Evolutionary conservation across 2,329 filamentous ascomycete genomes (phyloP).

Genomic region (Rhexocercosporidium sp.): DNA sequence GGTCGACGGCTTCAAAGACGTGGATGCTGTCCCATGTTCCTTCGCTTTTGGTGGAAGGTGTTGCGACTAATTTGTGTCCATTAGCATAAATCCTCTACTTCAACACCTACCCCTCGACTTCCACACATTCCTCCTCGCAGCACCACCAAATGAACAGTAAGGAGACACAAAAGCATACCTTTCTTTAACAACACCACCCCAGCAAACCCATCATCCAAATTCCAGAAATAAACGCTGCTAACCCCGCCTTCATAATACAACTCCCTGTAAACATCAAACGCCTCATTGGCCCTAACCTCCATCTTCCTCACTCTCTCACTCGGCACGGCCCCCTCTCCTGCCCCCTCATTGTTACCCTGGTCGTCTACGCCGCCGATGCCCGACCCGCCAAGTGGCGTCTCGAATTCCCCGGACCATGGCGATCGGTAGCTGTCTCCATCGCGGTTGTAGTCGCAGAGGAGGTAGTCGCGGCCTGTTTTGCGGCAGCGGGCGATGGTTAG

Average conservation of each 20-base stretch:
- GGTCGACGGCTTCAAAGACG: constrained; percentile 95
- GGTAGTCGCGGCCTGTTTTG: constrained; percentile 90
- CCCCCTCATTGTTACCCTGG: constrained; percentile 58
- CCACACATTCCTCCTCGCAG: not conserved
- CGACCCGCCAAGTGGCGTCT: constrained; percentile 78
- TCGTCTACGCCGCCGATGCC: constrained; percentile 58
- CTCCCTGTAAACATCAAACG: constrained; percentile 95
- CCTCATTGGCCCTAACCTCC: constrained; percentile 93
- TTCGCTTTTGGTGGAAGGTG: constrained; percentile 67
- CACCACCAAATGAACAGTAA: not conserved
- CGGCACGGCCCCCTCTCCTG: constrained; percentile 81
- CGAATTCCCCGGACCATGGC: constrained; percentile 99
- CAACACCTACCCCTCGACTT: not conserved
- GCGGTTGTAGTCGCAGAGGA: constrained; percentile 99
- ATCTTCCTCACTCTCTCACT: constrained; percentile 91
- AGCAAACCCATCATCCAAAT: constrained; percentile 95
- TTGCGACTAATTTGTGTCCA: constrained; percentile 60
- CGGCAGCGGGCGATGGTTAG: constrained; percentile 85
- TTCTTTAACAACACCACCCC: constrained; percentile 97
- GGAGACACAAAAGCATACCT: constrained; percentile 51
- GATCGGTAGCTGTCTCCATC: constrained; percentile 97
- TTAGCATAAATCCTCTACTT: not conserved
- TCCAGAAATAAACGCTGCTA: constrained; percentile 97
- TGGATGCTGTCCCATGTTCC: constrained; percentile 98
- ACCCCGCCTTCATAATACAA: constrained; percentile 97